Percentiles rank a stretch among this genome's conserved stretches.
Evolutionary conservation across 208 protist genomes (phyloP).

Genomic region (Leishmania braziliensis): DNA sequence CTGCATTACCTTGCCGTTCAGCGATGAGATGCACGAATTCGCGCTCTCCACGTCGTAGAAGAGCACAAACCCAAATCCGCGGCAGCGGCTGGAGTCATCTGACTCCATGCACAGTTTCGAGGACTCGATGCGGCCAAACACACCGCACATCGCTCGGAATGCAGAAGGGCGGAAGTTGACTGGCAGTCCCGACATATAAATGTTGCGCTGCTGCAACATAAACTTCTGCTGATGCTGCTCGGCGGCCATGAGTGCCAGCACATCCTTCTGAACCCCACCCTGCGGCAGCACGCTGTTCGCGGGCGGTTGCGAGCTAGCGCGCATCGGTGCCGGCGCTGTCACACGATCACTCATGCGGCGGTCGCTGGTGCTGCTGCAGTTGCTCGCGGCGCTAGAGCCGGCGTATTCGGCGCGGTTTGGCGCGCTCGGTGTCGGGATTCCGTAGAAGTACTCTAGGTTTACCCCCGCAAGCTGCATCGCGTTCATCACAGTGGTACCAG

Average conservation of each 20-base stretch:
- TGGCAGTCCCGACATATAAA: conserved; percentile 70
- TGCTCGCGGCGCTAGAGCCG: conserved; percentile 18
- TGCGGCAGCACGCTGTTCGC: not conserved
- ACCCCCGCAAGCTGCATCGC: conserved; percentile 9
- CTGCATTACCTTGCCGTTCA: conserved; percentile 46
- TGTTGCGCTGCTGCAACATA: conserved; percentile 61
- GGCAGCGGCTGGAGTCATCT: conserved; percentile 39
- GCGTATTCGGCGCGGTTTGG: conserved; percentile 10
- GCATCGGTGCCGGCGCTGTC: not conserved
- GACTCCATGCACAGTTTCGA: conserved; percentile 63
- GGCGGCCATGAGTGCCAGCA: conserved; percentile 27
- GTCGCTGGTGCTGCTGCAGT: conserved; percentile 24
- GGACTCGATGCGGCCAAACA: conserved; percentile 61
- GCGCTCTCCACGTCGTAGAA: conserved; percentile 55
- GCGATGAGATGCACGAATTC: conserved; percentile 47
- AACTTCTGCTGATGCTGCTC: conserved; percentile 39
- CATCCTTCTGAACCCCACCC: conserved; percentile 27
- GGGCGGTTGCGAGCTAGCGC: not conserved
- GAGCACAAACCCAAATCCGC: conserved; percentile 71
- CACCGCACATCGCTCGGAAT: conserved; percentile 58
- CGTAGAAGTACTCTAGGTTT: conserved; percentile 29
- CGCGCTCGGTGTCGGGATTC: conserved; percentile 21
- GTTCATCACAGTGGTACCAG: not conserved
- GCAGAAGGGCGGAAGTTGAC: conserved; percentile 46
- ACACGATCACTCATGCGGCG: conserved; percentile 2